Evolutionary conservation across 1,284 basidiomycete genomes (phyloP).

Genomic region (Leccinum pallidistipes): DNA sequence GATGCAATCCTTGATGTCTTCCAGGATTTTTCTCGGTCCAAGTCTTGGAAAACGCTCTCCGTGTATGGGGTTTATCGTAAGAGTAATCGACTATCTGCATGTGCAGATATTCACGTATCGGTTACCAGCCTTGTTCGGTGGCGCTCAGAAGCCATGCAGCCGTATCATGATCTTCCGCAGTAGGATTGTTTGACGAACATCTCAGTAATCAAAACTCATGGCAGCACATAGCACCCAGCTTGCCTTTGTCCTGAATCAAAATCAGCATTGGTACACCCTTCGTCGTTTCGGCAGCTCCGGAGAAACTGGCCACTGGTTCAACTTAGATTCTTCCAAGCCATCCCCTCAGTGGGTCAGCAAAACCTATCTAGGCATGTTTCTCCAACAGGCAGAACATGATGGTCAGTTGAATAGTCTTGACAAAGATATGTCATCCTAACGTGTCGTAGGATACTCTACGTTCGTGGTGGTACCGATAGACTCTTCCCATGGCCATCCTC

Average conservation of each 20-base stretch:
- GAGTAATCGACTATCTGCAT: slow-evolving; percentile 19
- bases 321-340: slow-evolving; percentile 79
- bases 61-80: slow-evolving; percentile 81
- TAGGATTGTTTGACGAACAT: slow-evolving; percentile 39
- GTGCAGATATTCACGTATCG: slow-evolving; percentile 10
- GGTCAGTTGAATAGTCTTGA: slow-evolving; percentile 43
- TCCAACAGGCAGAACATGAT: slow-evolving; percentile 85
- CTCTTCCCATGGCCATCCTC: slow-evolving; percentile 43
- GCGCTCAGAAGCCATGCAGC: slow-evolving; percentile 80
- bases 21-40: slow-evolving; percentile 86
- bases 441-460: slow-evolving; percentile 77
- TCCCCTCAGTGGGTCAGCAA: slow-evolving; percentile 82
- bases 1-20: slow-evolving; percentile 2
- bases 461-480: slow-evolving; percentile 73
- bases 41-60: slow-evolving; percentile 77
- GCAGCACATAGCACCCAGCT: slow-evolving; percentile 63
- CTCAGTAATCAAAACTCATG: slow-evolving; percentile 12
- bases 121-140: slow-evolving; percentile 67
- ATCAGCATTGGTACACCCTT: slow-evolving; percentile 88
- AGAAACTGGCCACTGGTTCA: slow-evolving; percentile 81
- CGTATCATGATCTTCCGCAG: slow-evolving; percentile 79
- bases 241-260: slow-evolving; percentile 86
- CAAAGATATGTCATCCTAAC: slow-evolving; percentile 2
- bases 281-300: slow-evolving; percentile 70
- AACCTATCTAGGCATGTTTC: slow-evolving; percentile 81